Base-by-base conservation (phyloP, 164 flowering plant genomes). In the Aristolochia fimbriata region DNA sequence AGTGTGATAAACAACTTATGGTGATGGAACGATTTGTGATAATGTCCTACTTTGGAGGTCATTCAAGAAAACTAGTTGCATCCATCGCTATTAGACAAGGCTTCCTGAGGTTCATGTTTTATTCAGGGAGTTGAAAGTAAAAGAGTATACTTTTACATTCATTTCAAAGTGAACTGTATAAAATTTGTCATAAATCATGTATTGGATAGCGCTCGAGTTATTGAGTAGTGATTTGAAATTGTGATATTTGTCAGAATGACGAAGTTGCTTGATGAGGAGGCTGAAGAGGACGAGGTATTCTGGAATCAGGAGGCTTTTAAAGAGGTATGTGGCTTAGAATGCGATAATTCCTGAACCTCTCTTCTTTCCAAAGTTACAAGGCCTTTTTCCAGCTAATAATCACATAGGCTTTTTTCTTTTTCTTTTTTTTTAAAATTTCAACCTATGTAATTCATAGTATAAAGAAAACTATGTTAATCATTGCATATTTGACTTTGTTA, bases 291-390 rank as follows among this genome's bases (percentile, higher is more conserved):
- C 65, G 94, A 93, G 70, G 57, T 46, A 58, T 93, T 93, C 63
- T 93, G 99, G 99, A 93, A 88, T 69, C 99, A 93, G 60, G 97
- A 93, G 55, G 95, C 99, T 65, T 88, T 93, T 58, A 85, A 83
- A 78, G 99, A 90, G 75, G 97, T 92, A 52, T 37, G 9, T 37
- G 43, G 43, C 10, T 37, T 37, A 10, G 1, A 37, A 37, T 37
- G 12, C 43, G 9, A 3, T 37, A 7, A 37, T 37, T 37, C 8
- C 43, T 37, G 43, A 5, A 37, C 43, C 30, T 27, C 30, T 37
- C 8, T 37, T 37, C 43, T 37, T 10, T 7, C 43, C 8, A 10
- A 37, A 37, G 43, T 37, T 37, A 37, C 1, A 10, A 37, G 43
- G 43, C 43, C 12, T 37, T 37, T 37, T 10, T 10, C 10, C 7